Percentiles rank a stretch among this genome's conserved stretches.
These are phyloP conservation scores for Tylopilus vinaceipallidus DNA, from an alignment of 768 basidiomycete species.

Conservation along the genomic window DNA sequence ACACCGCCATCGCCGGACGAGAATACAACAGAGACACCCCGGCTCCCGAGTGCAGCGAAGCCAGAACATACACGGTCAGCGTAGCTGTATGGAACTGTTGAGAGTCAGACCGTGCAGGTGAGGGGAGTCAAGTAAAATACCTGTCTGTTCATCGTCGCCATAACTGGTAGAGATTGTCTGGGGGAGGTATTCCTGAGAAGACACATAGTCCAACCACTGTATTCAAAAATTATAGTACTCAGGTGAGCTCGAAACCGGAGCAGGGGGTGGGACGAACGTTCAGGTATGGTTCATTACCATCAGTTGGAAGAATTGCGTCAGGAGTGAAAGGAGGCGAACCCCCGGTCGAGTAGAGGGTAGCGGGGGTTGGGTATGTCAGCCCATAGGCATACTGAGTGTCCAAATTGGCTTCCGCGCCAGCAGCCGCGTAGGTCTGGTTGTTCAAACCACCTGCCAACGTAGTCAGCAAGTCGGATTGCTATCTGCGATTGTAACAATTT, in stretches of 20 bases:
- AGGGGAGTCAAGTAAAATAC: constrained; percentile 27
- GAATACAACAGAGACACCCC: constrained; percentile 65
- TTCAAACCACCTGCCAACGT: constrained; percentile 52
- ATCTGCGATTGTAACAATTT: not conserved
- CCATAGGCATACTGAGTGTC: constrained; percentile 70
- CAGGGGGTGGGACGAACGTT: constrained; percentile 31
- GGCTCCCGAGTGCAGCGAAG: constrained; percentile 65
- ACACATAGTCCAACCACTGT: constrained; percentile 65
- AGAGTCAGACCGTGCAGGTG: too few relatives aligned
- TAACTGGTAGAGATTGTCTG: constrained; percentile 71
- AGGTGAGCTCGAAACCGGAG: not conserved
- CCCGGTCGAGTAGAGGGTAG: constrained; percentile 59
- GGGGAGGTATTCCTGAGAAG: constrained; percentile 45
- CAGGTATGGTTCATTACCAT: constrained; percentile 51
- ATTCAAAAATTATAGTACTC: constrained; percentile 6
- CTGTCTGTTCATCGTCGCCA: constrained; percentile 69
- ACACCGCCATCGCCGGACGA: constrained; percentile 69
- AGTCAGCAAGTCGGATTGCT: constrained; percentile 7
- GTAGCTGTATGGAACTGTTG: constrained; percentile 53
- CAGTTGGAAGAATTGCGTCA: constrained; percentile 37
- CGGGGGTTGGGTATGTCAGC: constrained; percentile 58
- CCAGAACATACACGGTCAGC: constrained; percentile 56
- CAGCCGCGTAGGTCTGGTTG: constrained; percentile 46
- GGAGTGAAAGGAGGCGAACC: constrained; percentile 60
- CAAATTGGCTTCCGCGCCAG: constrained; percentile 64